Conservation (phyloP, 805 yeast species). For the Torulaspora gathmanii region DNA sequence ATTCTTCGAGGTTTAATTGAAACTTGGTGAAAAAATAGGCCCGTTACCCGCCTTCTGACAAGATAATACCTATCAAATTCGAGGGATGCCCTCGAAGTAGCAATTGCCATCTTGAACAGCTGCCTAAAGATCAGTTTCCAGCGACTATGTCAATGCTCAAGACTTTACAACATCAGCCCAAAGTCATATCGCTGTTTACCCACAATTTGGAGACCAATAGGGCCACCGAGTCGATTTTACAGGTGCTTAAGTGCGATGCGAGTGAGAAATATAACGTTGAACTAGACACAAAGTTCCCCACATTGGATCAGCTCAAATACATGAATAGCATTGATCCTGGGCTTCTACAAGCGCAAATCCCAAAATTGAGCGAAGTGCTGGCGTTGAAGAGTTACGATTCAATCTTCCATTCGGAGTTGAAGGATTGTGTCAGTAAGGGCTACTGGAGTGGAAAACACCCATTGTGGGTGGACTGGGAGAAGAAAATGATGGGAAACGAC, state of each 20-base stretch:
- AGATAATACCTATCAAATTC: neutral
- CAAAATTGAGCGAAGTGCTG: slow-evolving; percentile 17
- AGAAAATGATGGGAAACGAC: slow-evolving; percentile 27
- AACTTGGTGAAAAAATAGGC: neutral
- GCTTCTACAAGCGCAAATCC: slow-evolving; percentile 19
- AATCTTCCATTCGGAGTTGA: slow-evolving; percentile 23
- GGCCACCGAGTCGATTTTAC: slow-evolving; percentile 19
- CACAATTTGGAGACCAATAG: slow-evolving; percentile 25
- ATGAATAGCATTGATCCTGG: slow-evolving; percentile 19
- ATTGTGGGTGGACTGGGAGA: slow-evolving; percentile 38
- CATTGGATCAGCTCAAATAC: slow-evolving; percentile 30
- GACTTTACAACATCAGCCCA: slow-evolving; percentile 43
- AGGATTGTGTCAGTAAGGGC: slow-evolving; percentile 19
- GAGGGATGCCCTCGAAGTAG: neutral
- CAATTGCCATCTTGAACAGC: too few relatives aligned
- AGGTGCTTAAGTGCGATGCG: slow-evolving; percentile 17
- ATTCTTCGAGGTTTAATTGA: too few relatives aligned
- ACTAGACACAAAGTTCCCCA: slow-evolving; percentile 26
- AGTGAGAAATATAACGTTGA: slow-evolving; percentile 21
- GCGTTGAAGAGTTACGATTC: slow-evolving; percentile 14
- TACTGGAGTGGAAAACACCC: slow-evolving; percentile 25
- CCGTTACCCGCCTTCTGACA: slow-evolving; percentile 1
- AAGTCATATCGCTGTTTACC: slow-evolving; percentile 44
- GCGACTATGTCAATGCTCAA: slow-evolving; percentile 44
- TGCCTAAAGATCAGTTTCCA: neutral